Percentiles rank a stretch among this genome's conserved stretches.
Evolutionary conservation across 2,329 filamentous ascomycete species (phyloP).

Genomic region (Alternaria sp.): DNA sequence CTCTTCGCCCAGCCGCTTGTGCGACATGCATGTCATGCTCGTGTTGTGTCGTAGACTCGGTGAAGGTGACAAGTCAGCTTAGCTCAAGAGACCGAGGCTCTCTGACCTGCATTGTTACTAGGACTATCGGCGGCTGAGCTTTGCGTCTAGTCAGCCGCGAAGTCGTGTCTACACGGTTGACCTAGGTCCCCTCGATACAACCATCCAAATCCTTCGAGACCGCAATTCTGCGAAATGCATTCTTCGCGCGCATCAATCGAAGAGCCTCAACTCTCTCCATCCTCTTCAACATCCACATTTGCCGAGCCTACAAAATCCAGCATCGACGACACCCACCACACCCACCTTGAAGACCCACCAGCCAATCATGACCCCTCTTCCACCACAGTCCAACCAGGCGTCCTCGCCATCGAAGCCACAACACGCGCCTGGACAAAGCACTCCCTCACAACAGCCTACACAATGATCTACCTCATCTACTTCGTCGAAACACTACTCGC

Average conservation of each 20-base stretch:
- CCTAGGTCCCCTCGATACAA: not conserved
- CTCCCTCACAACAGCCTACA: constrained; percentile 4
- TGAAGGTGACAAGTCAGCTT: not conserved
- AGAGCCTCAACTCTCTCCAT: not conserved
- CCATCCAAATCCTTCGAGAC: accelerated
- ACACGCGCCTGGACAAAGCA: constrained; percentile 8
- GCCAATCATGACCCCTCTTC: not conserved
- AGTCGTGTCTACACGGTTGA: not conserved
- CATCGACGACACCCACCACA: not conserved
- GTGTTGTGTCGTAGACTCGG: accelerated
- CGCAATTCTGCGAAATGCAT: not conserved
- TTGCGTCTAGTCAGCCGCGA: not conserved
- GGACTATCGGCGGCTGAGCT: not conserved
- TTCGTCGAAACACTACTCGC: constrained; percentile 55
- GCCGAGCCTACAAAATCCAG: not conserved
- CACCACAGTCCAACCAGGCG: not conserved
- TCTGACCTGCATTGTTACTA: accelerated
- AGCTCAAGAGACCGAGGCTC: not conserved
- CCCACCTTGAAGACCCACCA: not conserved
- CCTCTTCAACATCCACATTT: not conserved
- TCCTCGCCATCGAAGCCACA: constrained; percentile 11
- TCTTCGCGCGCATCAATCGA: not conserved
- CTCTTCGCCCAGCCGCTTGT: not conserved
- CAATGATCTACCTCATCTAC: constrained; percentile 29
- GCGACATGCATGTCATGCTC: not conserved